Evolutionary conservation across 2,329 filamentous ascomycete genomes (phyloP), one percentile per base, ranked within the genome.

Genomic region (Ilyonectria mors-panacis): DNA sequence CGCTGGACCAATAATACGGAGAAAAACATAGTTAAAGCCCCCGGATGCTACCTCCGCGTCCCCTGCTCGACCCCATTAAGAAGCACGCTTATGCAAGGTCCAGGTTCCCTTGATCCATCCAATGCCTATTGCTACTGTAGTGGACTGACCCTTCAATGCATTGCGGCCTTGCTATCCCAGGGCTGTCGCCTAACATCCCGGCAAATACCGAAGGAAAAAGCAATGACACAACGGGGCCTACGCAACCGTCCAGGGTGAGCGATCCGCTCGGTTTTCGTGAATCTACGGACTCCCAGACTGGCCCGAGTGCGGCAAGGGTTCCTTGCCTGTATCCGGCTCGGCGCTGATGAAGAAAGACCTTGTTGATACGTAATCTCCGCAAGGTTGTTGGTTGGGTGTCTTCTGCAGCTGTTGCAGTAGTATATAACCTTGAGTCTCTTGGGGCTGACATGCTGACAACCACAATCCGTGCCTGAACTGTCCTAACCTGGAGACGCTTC

Each of bases 301-400:
- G 57, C n/a, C 12, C 15, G 21, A 17, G 10, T n/a, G 30, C 44
- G 45, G 26, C 23, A 8, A 35, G 26, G 48, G 47, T 35, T 2
- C 21, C 21, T 6, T 39, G 37, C 47, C 15, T 35, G 19, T 54
- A 30, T 30, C 44, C 17, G 47, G 48, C 35, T 61, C 26, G 19
- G 30, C 15, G n/a, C 44, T 33, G 21, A 33, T 39, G 39, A 47
- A 47, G 56, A n/a, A 47, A 47, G 56, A n/a, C 56, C 56, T 19
- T 50, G 44, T 59, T 21, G 21, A 39, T 39, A 39, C 37, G 21
- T 15, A 35, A 39, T 50, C 30, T 37, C 56, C 45, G 17, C 8
- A 13, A 8, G 53, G 10, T 39, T 58, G 58, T 42, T 54, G 15
- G 58, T 61, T 54, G 4, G 1, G 37, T n/a, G 47, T 35, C 50